These are phyloP conservation scores for Viridothelium virens DNA, from an alignment of 495 filamentous ascomycete genomes.

Conservation along the genomic window DNA sequence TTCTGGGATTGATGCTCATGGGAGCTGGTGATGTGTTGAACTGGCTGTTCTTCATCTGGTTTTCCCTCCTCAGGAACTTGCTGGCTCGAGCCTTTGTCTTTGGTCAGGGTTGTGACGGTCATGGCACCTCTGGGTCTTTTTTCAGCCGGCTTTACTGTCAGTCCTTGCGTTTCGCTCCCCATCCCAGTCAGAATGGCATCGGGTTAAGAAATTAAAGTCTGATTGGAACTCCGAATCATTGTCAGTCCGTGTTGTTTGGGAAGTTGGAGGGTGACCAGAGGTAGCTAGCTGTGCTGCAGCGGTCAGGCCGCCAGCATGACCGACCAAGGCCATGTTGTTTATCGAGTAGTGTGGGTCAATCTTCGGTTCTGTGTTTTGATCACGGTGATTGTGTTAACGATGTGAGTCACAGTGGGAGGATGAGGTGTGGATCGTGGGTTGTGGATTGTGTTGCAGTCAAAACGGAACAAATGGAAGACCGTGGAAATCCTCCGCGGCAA, in stretches of 20 bases:
- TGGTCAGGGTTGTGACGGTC: neutral
- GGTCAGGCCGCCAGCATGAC: no score
- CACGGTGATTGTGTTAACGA: no score
- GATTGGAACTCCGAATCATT: neutral
- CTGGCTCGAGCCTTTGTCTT: neutral
- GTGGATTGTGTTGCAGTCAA: no score
- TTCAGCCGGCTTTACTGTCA: neutral
- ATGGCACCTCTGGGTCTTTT: neutral
- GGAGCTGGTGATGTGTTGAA: neutral
- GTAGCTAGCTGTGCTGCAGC: no score
- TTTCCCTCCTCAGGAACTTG: neutral
- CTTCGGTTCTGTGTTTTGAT: no score
- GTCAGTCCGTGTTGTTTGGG: neutral
- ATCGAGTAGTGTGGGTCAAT: no score
- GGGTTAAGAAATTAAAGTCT: neutral
- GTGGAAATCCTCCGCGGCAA: no score
- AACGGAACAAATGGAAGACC: no score
- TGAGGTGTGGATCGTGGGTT: no score
- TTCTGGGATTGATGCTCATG: neutral
- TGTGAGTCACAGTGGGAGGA: no score
- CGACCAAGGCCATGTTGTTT: no score
- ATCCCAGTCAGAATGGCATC: neutral
- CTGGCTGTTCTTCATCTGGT: neutral
- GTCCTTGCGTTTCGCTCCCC: neutral
- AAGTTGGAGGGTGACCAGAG: no score